Percentiles rank a stretch among this genome's conserved stretches.
Evolutionary conservation across 2,329 filamentous ascomycete species (phyloP).

Genomic region (Cladophialophora carrionii): DNA sequence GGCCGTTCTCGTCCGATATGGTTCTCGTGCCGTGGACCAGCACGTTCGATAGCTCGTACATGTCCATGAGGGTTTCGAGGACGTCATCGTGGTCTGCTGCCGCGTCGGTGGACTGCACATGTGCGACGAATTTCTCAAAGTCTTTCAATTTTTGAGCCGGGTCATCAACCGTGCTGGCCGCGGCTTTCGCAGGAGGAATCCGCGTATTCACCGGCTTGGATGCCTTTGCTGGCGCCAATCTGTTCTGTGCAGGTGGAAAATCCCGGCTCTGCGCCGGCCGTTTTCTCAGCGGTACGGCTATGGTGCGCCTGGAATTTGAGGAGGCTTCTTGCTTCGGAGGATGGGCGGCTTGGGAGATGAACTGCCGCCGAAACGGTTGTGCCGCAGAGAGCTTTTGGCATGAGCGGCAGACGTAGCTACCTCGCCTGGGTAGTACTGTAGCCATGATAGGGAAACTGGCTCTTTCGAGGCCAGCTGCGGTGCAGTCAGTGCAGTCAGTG

Average conservation of each 20-base stretch:
- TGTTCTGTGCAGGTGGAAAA: constrained; percentile 3
- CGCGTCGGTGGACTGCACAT: constrained; percentile 24
- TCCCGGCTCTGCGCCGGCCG: neutral
- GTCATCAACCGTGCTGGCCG: constrained; percentile 9
- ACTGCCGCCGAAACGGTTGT: constrained; percentile 20
- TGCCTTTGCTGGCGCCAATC: neutral
- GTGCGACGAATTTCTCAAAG: constrained; percentile 25
- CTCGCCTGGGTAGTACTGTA: constrained; percentile 27
- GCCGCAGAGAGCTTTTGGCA: constrained; percentile 25
- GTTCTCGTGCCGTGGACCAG: constrained; percentile 32
- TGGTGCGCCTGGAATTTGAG: constrained; percentile 7
- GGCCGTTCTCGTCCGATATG: constrained; percentile 18
- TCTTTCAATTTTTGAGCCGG: constrained; percentile 21
- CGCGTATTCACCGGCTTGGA: neutral
- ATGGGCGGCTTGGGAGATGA: constrained; percentile 19
- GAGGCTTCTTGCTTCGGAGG: constrained; percentile 13
- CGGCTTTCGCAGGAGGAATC: neutral
- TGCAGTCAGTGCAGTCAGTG: too few relatives aligned
- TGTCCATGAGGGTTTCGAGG: constrained; percentile 23
- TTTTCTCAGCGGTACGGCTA: constrained; percentile 5
- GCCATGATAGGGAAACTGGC: constrained; percentile 16
- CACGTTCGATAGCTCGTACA: constrained; percentile 27
- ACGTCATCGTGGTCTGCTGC: constrained; percentile 24
- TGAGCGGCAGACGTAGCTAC: constrained; percentile 30
- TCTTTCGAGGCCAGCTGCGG: neutral